Base-by-base conservation (phyloP, 208 protist genomes). In the Novymonas esmeraldas region DNA sequence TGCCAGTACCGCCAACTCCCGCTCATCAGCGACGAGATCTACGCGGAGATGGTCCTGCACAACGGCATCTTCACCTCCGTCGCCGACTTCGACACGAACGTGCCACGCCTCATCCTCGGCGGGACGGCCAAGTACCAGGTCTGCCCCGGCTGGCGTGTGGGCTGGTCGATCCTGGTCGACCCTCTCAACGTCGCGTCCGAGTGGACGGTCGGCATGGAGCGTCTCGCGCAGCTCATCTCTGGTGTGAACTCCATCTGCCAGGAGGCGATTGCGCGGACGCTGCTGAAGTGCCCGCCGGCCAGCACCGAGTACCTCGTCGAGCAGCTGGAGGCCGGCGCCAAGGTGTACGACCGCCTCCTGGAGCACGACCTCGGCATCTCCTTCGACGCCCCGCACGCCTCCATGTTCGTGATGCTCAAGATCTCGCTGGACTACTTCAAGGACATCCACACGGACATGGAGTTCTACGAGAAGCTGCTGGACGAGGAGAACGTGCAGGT, bases 1-100 rank as follows among this genome's bases (percentile, higher is more conserved):
- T 97, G 94, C 16, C 78, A 95, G 64, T 69, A 92, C 54, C 76
- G 93, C 66, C 58, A 84, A 42, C 54, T 98, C 18, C 93, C 94
- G 16, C 90, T 98, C 58, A 93, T 98, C 48, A 68, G 90, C 9
- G 97, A 98, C 56, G 97, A 98, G 71, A 97, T 98, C 52, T 98
- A 98, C 88, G 91, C 85, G 5, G 90, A 94, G 42, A 94, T 98
- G 79, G 88, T 95, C 28, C 98, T 97, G 70, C 61, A 83, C 9
- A 81, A 84, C 26, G 79, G 77, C 14, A 44, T 54, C 36, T 98
- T 98, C 69, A 72, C 73, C 56, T 92, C 89, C 45, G 73, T 97
- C 29, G 91, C 91, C 42, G 73, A 81, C 50, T 81, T 98, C 34
- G 93, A 95, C 22, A 76, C 82, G 31, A 74, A 65, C 36, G 86